Evolutionary conservation across 2,329 filamentous ascomycete genomes (phyloP).

Genomic region (Drechslerella coelobrocha): DNA sequence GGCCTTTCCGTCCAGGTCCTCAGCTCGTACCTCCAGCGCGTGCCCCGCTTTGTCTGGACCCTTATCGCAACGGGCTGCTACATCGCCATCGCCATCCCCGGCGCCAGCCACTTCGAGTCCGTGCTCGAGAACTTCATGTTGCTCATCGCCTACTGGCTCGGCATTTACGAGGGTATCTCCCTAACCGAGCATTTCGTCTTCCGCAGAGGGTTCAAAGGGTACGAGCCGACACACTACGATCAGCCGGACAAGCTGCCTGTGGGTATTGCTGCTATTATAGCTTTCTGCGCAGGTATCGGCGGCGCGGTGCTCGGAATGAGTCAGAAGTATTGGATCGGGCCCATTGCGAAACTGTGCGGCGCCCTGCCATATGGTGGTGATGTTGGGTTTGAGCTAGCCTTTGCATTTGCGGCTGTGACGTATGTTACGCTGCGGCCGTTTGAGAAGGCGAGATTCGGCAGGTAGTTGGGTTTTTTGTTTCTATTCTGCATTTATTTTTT

Average conservation of each 20-base stretch:
- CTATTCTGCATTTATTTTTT: neutral
- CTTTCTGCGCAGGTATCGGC: constrained; percentile 70
- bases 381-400: constrained; percentile 69
- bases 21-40: constrained; percentile 65
- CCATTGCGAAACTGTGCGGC: constrained; percentile 69
- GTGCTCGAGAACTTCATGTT: constrained; percentile 75
- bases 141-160: constrained; percentile 74
- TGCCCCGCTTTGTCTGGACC: constrained; percentile 74
- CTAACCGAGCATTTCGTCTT: constrained; percentile 73
- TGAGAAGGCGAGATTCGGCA: constrained; percentile 61
- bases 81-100: constrained; percentile 73
- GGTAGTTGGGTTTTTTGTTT: constrained; percentile 55
- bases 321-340: constrained; percentile 73
- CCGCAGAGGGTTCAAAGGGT: constrained; percentile 68
- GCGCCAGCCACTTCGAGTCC: constrained; percentile 69
- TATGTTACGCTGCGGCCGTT: constrained; percentile 64
- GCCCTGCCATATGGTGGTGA: constrained; percentile 61
- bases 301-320: constrained; percentile 75
- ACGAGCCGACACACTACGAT: constrained; percentile 67
- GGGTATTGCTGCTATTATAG: constrained; percentile 68
- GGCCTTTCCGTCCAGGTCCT: constrained; percentile 72
- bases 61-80: constrained; percentile 69
- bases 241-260: constrained; percentile 67
- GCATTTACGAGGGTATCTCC: constrained; percentile 73
- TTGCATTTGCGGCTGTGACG: constrained; percentile 65